Evolutionary conservation across 768 basidiomycete species (phyloP).

Genomic region (Hydnomerulius pinastri): DNA sequence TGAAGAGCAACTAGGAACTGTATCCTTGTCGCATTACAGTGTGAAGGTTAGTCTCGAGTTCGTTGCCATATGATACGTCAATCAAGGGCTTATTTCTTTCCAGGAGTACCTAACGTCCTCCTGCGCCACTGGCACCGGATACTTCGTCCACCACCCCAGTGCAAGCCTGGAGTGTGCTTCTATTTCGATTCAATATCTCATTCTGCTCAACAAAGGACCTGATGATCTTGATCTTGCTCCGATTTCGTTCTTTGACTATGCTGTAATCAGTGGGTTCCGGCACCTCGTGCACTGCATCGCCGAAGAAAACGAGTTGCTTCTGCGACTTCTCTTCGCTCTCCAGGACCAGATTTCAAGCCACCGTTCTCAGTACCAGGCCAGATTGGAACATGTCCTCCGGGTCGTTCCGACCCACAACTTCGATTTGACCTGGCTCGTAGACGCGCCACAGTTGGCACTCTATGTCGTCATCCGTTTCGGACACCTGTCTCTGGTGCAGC

Average conservation of each 20-base stretch:
- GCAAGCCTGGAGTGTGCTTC: background rate
- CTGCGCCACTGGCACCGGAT: background rate
- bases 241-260: background rate
- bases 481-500: background rate
- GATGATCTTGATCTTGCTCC: background rate
- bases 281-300: background rate
- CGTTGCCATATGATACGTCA: background rate
- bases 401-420: background rate
- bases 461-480: background rate
- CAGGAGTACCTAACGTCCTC: background rate
- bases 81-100: background rate
- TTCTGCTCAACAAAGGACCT: background rate
- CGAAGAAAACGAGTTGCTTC: background rate
- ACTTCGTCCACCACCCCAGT: background rate
- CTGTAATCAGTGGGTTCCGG: background rate
- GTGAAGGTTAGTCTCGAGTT: too few species aligned
- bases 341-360: background rate
- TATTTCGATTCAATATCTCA: background rate
- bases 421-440: background rate
- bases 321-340: background rate
- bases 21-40: conserved; percentile 1
- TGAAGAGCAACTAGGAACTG: background rate
- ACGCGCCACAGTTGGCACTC: background rate
- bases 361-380: background rate
- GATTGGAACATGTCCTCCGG: background rate